Evolutionary conservation across 148 eudicot species (phyloP), one percentile per base, ranked within the genome.

Genomic region (Gaultheria prostrata): DNA sequence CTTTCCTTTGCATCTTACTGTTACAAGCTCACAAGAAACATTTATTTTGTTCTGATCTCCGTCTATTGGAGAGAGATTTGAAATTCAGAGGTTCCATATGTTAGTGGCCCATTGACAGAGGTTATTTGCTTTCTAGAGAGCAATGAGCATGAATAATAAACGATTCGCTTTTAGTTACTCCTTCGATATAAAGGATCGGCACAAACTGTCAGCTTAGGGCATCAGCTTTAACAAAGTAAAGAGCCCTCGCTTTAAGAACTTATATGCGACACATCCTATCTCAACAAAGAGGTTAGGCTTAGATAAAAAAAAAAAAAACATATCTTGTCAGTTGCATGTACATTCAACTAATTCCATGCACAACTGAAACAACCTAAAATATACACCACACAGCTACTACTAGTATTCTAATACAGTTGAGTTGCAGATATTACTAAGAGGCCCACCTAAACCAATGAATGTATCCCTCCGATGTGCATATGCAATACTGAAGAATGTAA

Each of bases 111-210:
- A 71, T 35, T 32, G 17, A 33, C 7, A 71, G 46, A 33, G n/a
- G 21, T 46, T 35, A 33, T 71, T 71, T 71, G 46, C 76, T 33
- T 71, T 35, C 76, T 71, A 71, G 43, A 71, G 46, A 71, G 76
- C 46, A 71, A 71, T 71, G 76, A 71, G 45, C 46, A 32, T 71
- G 11, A 9, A 67, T 28, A 28, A 67, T 7, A 67, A 67, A 67
- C 8, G 13, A 67, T 4, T 4, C 13, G 6, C 28, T 28, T 28
- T 17, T 67, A 67, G 72, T 12, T 67, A 67, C 12, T 12, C 72
- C 35, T 3, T 28, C 8, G 8, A 11, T 67, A 13, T 13, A 13
- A 63, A 67, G 39, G 72, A 30, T 67, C 35, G 7, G 72, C 26
- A 28, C 20, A 32, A 18, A 67, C 72, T 12, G 35, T 12, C 46